Percentiles rank a stretch among this genome's conserved stretches.
These are phyloP conservation scores for Hirschfeldia incana DNA, from an alignment of 345 rosid genomes.

Conservation along the genomic window DNA sequence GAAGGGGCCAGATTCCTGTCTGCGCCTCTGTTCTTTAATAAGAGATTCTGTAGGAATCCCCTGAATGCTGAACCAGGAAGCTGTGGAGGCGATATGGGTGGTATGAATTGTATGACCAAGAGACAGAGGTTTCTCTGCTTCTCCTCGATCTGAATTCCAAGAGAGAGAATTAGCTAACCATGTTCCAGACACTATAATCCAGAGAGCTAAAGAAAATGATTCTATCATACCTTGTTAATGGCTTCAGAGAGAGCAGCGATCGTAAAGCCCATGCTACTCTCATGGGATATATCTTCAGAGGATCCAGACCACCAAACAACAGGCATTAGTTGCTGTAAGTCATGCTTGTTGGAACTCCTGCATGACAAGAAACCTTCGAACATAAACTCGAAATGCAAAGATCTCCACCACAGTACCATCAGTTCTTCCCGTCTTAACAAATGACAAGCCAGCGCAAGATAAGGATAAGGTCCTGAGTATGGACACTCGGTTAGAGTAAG, in stretches of 20 bases:
- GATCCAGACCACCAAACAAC: conserved; percentile 99
- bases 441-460: conserved; percentile 86
- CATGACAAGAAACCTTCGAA: conserved; percentile 86
- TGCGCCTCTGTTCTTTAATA: conserved; percentile 85
- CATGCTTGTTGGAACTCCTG: conserved; percentile 76
- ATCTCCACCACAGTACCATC: conserved; percentile 88
- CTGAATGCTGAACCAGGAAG: conserved; percentile 92
- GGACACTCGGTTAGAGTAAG: conserved; percentile 80
- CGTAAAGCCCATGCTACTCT: conserved; percentile 79
- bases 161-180: neutral
- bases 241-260: conserved; percentile 76
- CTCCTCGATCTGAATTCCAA: conserved; percentile 79
- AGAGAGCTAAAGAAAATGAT: neutral
- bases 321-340: conserved; percentile 82
- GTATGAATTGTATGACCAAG: conserved; percentile 85
- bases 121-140: conserved; percentile 91
- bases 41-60: conserved; percentile 78
- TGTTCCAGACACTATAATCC: neutral
- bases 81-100: conserved; percentile 70
- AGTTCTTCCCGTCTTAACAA: conserved; percentile 69
- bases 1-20: conserved; percentile 77
- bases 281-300: conserved; percentile 70
- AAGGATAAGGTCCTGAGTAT: conserved; percentile 84
- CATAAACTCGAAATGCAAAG: conserved; percentile 65
- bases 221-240: conserved; percentile 62